phyloP scores from a whole-genome alignment of 805 yeast genomes.

The Metschnikowia peoriensis region DNA sequence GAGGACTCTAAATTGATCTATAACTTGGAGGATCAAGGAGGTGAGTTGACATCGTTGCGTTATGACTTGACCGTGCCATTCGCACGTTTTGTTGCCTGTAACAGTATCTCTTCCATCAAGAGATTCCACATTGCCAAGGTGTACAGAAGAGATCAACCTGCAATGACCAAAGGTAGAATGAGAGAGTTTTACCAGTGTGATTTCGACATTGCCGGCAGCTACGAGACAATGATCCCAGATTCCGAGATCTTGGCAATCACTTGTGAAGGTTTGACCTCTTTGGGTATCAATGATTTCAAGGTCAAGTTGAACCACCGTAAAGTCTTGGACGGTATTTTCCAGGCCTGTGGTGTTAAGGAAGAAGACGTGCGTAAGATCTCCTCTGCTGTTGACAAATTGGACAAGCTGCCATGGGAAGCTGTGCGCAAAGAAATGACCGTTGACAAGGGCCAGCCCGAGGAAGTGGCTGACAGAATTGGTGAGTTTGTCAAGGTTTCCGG shows the following conservation, averaged over 20 bases:
- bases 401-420: constrained; percentile 92
- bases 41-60: constrained; percentile 91
- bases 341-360: constrained; percentile 89
- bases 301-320: constrained; percentile 94
- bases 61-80: constrained; percentile 98
- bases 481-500: constrained; percentile 84
- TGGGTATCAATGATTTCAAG: constrained; percentile 88
- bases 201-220: constrained; percentile 92
- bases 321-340: constrained; percentile 92
- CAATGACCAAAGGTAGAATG: constrained; percentile 99
- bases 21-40: constrained; percentile 97
- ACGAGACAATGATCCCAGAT: constrained; percentile 95
- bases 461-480: constrained; percentile 91
- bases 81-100: constrained; percentile 96
- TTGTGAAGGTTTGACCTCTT: constrained; percentile 78
- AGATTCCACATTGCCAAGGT: constrained; percentile 98
- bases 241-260: constrained; percentile 80
- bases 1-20: constrained; percentile 97
- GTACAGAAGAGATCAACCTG: constrained; percentile 98
- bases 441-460: constrained; percentile 88
- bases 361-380: constrained; percentile 93
- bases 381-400: constrained; percentile 95
- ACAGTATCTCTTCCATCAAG: constrained; percentile 84
- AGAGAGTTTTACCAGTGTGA: constrained; percentile 99
- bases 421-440: constrained; percentile 89